Base-by-base conservation (phyloP, 169 alveolate species). In the Plasmodium gaboni region DNA sequence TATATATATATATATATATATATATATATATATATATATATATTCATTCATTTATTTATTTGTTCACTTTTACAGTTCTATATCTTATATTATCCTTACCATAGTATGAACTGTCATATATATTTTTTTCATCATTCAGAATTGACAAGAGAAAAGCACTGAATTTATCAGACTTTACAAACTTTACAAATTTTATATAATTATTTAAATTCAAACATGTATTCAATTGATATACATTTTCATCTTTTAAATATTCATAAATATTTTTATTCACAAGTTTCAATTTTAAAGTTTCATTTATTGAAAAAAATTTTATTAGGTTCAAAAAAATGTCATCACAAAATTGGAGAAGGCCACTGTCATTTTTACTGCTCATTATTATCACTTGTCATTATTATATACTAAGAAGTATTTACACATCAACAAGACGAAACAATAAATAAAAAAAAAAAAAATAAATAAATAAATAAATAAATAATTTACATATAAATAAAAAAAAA, bases 171-270 rank as follows among this genome's bases (percentile, higher is more conserved):
- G 88, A 70, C 22, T 74, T 64, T 26, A 74, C 69, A 63, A 74
- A 53, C 7, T 57, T 67, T 32, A 74, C 88, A 67, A 74, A 74
- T 38, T 67, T 42, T 8, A 74, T 74, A 55, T 74, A 74, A 48
- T 63, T 74, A 44, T 74, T 74, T 68, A 74, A 55, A 19, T 17
- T 61, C 13, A 74, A 9, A 19, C 68, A 74, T 17, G 38, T 68
- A 28, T 63, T 74, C 17, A 48, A 53, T n/a, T 10, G 22, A 63
- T 61, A 74, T 7, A 74, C 88, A 10, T 74, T 74, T 15, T 74
- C 88, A 46, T 63, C 88, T n/a, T 74, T 74, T 24, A 74, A 46
- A 38, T 74, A 63, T 42, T 74, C 88, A 64, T 26, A 46, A 53
- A 74, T 61, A 19, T 48, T 17, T 53, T 53, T 74, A 57, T 74